Evolutionary conservation across 345 rosid species (phyloP).

Genomic region (Cardamine resedifolia): DNA sequence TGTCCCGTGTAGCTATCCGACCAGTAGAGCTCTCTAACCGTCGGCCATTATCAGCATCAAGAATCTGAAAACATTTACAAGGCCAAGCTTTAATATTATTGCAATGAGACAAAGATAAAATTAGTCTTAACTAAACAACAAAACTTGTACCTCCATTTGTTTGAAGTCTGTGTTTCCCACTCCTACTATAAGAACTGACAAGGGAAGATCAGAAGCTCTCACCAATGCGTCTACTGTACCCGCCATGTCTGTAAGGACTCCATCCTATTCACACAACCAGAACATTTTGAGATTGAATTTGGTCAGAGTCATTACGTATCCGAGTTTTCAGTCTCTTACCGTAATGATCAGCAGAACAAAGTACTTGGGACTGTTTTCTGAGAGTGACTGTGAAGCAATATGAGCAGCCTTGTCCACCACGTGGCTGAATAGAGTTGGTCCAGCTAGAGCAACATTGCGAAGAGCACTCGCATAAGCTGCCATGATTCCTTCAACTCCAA

Average conservation of each 20-base stretch:
- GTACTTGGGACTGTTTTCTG: slow-evolving; percentile 37
- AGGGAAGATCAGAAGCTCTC: slow-evolving; percentile 88
- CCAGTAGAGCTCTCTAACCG: slow-evolving; percentile 76
- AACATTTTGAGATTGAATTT: not conserved
- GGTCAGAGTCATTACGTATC: not conserved
- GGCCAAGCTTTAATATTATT: not conserved
- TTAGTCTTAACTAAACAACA: slow-evolving; percentile 5
- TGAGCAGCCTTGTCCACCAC: slow-evolving; percentile 56
- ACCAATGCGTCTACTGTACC: slow-evolving; percentile 80
- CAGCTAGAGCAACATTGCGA: slow-evolving; percentile 55
- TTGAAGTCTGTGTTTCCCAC: slow-evolving; percentile 78
- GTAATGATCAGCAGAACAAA: slow-evolving; percentile 41
- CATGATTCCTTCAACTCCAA: slow-evolving; percentile 84
- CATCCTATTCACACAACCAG: slow-evolving; percentile 56
- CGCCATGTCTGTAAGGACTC: slow-evolving; percentile 75
- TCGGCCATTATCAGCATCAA: slow-evolving; percentile 78
- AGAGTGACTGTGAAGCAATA: slow-evolving; percentile 36
- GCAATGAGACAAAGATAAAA: not conserved
- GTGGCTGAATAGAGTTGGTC: slow-evolving; percentile 69
- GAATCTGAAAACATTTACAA: slow-evolving; percentile 43
- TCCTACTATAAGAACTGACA: slow-evolving; percentile 83
- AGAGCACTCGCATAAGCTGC: slow-evolving; percentile 61
- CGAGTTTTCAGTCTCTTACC: slow-evolving; percentile 39
- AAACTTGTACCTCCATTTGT: slow-evolving; percentile 75
- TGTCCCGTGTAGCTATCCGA: slow-evolving; percentile 79